Evolutionary conservation across 2,329 filamentous ascomycete genomes (phyloP).

Genomic region (Sporothrix humicola): DNA sequence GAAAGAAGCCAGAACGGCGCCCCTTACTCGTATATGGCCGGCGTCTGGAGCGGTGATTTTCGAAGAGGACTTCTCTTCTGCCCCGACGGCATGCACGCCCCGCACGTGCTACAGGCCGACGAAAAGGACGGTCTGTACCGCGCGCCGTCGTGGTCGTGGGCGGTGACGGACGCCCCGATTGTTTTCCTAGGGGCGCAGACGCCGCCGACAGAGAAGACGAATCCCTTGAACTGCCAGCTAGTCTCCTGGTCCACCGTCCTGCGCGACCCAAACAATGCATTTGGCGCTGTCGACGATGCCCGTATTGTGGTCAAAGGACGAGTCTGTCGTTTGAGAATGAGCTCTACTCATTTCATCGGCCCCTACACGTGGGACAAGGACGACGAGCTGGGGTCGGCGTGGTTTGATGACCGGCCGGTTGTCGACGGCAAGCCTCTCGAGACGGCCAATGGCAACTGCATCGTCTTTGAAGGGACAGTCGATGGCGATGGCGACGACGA

Average conservation of each 20-base stretch:
- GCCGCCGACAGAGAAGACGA: not conserved
- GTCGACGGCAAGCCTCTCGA: not conserved
- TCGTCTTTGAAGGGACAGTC: not conserved
- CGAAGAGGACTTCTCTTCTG: constrained; percentile 24
- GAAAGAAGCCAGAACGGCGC: too few species aligned
- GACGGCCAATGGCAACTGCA: constrained; percentile 9
- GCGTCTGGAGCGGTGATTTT: constrained; percentile 29
- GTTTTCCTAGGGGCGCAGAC: not conserved
- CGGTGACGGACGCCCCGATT: constrained; percentile 25
- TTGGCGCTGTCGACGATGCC: constrained; percentile 1
- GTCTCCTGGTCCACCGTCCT: not conserved
- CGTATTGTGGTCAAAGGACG: constrained; percentile 16
- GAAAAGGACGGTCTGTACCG: constrained; percentile 20
- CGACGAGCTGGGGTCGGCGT: not conserved
- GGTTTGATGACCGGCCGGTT: constrained; percentile 17
- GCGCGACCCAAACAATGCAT: constrained; percentile 24
- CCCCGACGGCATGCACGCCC: constrained; percentile 18
- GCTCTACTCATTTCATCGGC: not conserved
- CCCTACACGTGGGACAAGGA: constrained; percentile 20
- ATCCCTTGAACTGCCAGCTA: constrained; percentile 4
- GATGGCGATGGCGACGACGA: not conserved
- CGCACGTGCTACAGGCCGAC: not conserved
- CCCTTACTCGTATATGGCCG: constrained; percentile 22
- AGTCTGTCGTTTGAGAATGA: not conserved
- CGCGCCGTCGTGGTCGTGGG: constrained; percentile 33